phyloP scores from a whole-genome alignment of 768 basidiomycete genomes.

The Leucosporidium yakuticum region DNA sequence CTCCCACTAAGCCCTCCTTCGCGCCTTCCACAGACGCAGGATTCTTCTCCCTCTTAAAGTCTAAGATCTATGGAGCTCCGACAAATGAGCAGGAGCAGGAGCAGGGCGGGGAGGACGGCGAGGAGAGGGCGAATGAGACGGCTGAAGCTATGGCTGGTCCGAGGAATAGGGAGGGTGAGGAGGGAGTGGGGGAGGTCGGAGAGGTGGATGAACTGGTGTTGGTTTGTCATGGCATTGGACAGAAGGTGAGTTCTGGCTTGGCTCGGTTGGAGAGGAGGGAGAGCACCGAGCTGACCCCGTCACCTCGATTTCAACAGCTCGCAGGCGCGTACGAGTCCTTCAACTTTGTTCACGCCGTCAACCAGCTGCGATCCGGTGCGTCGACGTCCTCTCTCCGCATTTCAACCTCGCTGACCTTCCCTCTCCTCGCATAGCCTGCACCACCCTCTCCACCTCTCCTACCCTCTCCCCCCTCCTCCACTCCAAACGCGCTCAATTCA shows the following conservation, averaged over 20 bases:
- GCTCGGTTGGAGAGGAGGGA: background rate
- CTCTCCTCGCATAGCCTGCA: slow-evolving; percentile 12
- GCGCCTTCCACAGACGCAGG: background rate
- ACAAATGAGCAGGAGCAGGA: too few relatives aligned
- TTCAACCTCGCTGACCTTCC: background rate
- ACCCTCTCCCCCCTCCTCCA: slow-evolving; percentile 24
- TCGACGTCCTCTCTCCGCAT: background rate
- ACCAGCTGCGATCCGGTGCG: slow-evolving; percentile 26
- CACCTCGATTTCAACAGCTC: slow-evolving; percentile 1
- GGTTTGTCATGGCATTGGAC: slow-evolving; percentile 38
- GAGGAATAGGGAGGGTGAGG: slow-evolving; percentile 12
- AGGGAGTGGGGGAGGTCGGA: slow-evolving; percentile 14
- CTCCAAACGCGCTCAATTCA: slow-evolving; percentile 35
- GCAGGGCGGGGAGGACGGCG: background rate
- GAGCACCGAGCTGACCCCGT: too few relatives aligned
- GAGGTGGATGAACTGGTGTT: slow-evolving; percentile 37
- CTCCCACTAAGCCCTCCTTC: background rate
- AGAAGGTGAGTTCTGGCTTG: slow-evolving; percentile 17
- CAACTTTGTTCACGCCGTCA: slow-evolving; percentile 35
- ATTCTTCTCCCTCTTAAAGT: background rate
- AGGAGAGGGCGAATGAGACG: slow-evolving; percentile 4
- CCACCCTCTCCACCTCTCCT: slow-evolving; percentile 17
- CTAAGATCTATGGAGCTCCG: background rate
- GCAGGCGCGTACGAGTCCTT: slow-evolving; percentile 33
- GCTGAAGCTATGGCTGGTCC: slow-evolving; percentile 14